Evolutionary conservation across 1,284 basidiomycete species (phyloP).

Genomic region (Leucoagaricus sp.): DNA sequence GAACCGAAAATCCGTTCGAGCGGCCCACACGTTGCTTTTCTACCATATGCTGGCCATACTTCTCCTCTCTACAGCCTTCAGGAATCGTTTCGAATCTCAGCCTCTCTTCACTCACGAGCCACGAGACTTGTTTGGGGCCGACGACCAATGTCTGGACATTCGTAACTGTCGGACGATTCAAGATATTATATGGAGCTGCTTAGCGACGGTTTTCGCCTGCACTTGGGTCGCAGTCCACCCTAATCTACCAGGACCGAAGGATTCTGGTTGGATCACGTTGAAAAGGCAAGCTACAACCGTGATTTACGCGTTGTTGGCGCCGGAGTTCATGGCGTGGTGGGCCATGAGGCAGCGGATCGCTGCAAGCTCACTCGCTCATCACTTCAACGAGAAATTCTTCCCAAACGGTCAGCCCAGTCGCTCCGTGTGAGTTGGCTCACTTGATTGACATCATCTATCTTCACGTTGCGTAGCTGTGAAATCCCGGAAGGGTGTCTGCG

Average conservation of each 20-base stretch:
- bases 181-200: constrained; percentile 4
- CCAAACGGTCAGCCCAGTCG: too few species aligned
- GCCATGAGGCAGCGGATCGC: not conserved
- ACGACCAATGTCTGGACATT: not conserved
- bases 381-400: constrained; percentile 13
- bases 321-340: not conserved
- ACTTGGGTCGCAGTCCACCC: too few species aligned
- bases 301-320: not conserved
- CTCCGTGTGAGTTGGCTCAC: too few species aligned
- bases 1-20: too few species aligned
- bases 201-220: constrained; percentile 3
- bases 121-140: too few species aligned
- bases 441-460: too few species aligned
- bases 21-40: too few species aligned
- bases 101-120: too few species aligned
- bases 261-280: not conserved
- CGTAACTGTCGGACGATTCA: not conserved
- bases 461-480: too few species aligned
- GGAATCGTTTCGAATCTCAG: too few species aligned
- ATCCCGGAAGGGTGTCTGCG: too few species aligned
- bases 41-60: not conserved
- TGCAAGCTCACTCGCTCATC: not conserved
- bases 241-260: not conserved
- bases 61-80: not conserved
- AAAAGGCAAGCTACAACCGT: not conserved